Conservation (phyloP, 192 early-diverging fungal genomes). For the Backusella mclennaniae region DNA sequence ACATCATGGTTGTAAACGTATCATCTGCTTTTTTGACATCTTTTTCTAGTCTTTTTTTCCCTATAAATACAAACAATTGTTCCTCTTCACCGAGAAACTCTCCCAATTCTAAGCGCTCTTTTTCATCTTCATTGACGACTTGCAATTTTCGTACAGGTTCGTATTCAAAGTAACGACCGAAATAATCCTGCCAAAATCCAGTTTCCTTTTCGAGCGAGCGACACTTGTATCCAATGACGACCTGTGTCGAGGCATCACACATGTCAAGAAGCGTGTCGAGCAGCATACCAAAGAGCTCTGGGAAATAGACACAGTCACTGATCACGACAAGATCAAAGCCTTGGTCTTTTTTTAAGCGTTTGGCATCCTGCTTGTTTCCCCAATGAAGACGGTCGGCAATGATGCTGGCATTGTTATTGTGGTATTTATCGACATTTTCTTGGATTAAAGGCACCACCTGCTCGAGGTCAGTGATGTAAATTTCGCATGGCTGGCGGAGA, state of each 20-base stretch:
- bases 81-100: constrained; percentile 41
- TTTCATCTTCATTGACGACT: neutral
- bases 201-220: constrained; percentile 45
- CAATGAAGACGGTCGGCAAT: constrained; percentile 38
- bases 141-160: constrained; percentile 38
- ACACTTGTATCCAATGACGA: constrained; percentile 54
- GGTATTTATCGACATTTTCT: constrained; percentile 32
- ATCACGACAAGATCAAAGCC: constrained; percentile 46
- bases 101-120: neutral
- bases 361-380: constrained; percentile 42
- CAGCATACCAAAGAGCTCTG: constrained; percentile 42
- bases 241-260: constrained; percentile 28
- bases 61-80: constrained; percentile 40
- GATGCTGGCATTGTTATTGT: constrained; percentile 14
- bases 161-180: constrained; percentile 51
- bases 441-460: constrained; percentile 46
- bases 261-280: constrained; percentile 42
- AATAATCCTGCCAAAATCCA: constrained; percentile 51
- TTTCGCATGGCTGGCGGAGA: constrained; percentile 24
- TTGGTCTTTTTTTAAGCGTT: neutral
- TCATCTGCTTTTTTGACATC: constrained; percentile 41
- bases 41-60: constrained; percentile 33
- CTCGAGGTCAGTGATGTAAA: constrained; percentile 47
- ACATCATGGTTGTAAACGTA: constrained; percentile 46
- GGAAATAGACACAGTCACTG: constrained; percentile 53